Base-by-base conservation (phyloP, 768 basidiomycete genomes). In the Lactarius akahatsu region DNA sequence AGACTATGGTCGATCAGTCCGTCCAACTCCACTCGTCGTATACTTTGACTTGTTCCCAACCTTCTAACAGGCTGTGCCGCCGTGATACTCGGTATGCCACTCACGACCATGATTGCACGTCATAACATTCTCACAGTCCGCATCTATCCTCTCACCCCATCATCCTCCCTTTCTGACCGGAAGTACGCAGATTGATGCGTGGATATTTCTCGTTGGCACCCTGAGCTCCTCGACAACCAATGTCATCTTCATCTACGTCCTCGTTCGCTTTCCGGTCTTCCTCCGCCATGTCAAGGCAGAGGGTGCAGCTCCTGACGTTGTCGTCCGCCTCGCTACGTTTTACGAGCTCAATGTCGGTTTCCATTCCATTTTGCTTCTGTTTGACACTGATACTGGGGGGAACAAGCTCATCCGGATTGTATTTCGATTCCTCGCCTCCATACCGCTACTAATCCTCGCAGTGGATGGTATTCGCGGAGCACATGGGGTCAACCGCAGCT, bases 121-220 rank as follows among this genome's bases (percentile, higher is more conserved):
- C 74, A 78, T 62, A 72, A 89, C 47, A 77, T 91, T 23, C 83
- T 86, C 65, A 82, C 78, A 68, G 91, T 91, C 68, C 65, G 75
- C 71, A 43, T 30, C 38, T 20, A 23, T 18, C 38, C 13, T 38
- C 36, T 38, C 23, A 2, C 16, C 4, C 45, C 32, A 18, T n/a
- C 20, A 13, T 18, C 8, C 7, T 43, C 43, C 0, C 36, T 34
- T 5, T 28, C 54, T n/a, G 1, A 62, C 30, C 52, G 43, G 61
- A 16, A 36, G n/a, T 16, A 23, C 34, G 54, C 65, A 92, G 90
- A 84, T 83, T 71, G 80, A 86, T 58, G 85, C 86, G 3, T 93
- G 86, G 81, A 89, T 91, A n/a, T 86, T 92, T 70, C 78, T 93
- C 2, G 82, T 85, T 26, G 92, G 92, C 15, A 82, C 89, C 0